Evolutionary conservation across 2,329 filamentous ascomycete species (phyloP).

Genomic region (Ophiostoma piceae): DNA sequence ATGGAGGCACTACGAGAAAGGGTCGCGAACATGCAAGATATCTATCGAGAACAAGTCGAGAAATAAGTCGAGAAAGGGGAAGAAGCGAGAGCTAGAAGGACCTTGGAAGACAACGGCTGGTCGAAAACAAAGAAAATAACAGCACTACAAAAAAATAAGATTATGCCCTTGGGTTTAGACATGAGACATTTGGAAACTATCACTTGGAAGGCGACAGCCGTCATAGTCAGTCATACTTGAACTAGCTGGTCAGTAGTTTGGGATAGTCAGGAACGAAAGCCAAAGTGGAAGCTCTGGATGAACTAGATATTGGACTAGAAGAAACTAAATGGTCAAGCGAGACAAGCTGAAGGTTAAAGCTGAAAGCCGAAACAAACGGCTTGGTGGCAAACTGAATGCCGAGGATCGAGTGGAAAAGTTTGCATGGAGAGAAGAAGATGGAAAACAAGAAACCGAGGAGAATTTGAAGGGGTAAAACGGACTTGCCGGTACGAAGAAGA

Average conservation of each 20-base stretch:
- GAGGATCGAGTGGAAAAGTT: neutral
- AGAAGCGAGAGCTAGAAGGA: neutral
- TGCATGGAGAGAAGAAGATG: neutral
- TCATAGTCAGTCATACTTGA: too few species aligned
- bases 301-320: neutral
- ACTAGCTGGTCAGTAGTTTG: too few species aligned
- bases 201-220: neutral
- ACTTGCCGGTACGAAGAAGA: neutral
- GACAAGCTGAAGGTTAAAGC: neutral
- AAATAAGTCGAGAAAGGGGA: neutral
- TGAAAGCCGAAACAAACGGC: conserved; percentile 6
- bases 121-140: neutral
- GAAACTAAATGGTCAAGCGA: neutral
- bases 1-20: neutral
- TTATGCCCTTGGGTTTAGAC: neutral
- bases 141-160: neutral
- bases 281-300: neutral
- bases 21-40: neutral
- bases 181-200: neutral
- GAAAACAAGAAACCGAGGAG: neutral
- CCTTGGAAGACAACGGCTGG: neutral
- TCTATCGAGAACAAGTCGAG: neutral
- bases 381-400: neutral
- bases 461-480: neutral
- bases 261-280: neutral